Evolutionary conservation across 169 alveolate genomes (phyloP), one percentile per base, ranked within the genome.

Genomic region (Plasmodium gallinaceum): DNA sequence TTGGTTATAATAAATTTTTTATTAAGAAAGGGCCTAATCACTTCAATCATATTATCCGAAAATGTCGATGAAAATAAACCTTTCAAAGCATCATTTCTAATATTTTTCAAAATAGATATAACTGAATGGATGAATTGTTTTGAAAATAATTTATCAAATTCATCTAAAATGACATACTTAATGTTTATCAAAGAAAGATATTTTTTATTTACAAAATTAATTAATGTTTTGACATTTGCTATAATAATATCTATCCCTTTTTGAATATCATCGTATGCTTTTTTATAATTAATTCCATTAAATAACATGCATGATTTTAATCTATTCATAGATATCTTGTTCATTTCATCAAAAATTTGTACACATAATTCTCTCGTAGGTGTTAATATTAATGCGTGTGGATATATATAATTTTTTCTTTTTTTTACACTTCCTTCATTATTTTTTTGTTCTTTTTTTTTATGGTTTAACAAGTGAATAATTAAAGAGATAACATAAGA

Each of bases 321-420:
- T 83, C 66, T 83, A 14, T 68, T 57, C 51, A 57, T 20, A 14
- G 74, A 68, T 60, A 83, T 60, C 37, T 54, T 83, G 37, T 83
- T 68, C 32, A 83, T 83, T 78, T 95, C 96, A n/a, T 83, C 89
- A 48, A 65, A 88, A 37, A 96, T 96, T 86, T 96, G 98, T 69
- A 95, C 92, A 78, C 97, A 97, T 74, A 96, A 87, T 73, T 96
- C 98, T 32, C 98, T 74, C 7, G 98, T 96, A n/a, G 98, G 98
- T 3, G 98, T 95, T 32, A 96, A 71, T 26, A 96, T 93, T 42
- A 96, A 75, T 16, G 91, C 93, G 46, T 76, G 78, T 20, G 93
- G 16, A 46, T 62, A 32, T 14, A 24, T 52, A 8, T 48, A 22
- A 5, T 24, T 4, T 3, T 3, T 24, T 1, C 52, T 22, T 16